Conservation (phyloP, 2,329 filamentous ascomycete species). For the Knoxdaviesia proteae region DNA sequence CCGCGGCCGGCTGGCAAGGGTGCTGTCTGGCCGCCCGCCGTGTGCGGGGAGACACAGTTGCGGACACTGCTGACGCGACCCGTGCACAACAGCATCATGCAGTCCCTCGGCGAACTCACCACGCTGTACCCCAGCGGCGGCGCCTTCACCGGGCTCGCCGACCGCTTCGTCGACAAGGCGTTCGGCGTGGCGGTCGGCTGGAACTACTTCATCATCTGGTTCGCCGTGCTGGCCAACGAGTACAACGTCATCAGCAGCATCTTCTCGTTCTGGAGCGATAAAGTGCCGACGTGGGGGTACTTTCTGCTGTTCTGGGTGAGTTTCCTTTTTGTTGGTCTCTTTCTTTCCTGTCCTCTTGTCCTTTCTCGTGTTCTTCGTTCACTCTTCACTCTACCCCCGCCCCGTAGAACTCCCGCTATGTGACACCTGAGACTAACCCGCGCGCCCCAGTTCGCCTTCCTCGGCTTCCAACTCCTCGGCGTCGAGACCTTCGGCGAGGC, state of each 20-base stretch:
- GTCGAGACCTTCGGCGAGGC: conserved; percentile 59
- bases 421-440: background rate
- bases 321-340: conserved; percentile 1
- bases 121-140: conserved; percentile 53
- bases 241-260: conserved; percentile 50
- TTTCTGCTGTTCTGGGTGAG: conserved; percentile 53
- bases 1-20: too few species aligned
- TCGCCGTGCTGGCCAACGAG: conserved; percentile 41
- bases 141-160: conserved; percentile 48
- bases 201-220: conserved; percentile 54
- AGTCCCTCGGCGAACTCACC: conserved; percentile 54
- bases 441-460: conserved; percentile 26
- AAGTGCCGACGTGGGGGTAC: conserved; percentile 41
- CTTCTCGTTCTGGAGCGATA: conserved; percentile 42
- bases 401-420: background rate
- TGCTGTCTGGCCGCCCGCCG: background rate
- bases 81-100: conserved; percentile 29
- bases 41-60: too few species aligned
- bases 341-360: background rate
- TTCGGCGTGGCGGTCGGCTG: conserved; percentile 49
- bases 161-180: conserved; percentile 50
- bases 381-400: background rate
- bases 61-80: background rate
- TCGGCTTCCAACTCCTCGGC: conserved; percentile 47
- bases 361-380: background rate